Base-by-base conservation (phyloP, 139 green algal genomes). In the Yamagishiella unicocca region DNA sequence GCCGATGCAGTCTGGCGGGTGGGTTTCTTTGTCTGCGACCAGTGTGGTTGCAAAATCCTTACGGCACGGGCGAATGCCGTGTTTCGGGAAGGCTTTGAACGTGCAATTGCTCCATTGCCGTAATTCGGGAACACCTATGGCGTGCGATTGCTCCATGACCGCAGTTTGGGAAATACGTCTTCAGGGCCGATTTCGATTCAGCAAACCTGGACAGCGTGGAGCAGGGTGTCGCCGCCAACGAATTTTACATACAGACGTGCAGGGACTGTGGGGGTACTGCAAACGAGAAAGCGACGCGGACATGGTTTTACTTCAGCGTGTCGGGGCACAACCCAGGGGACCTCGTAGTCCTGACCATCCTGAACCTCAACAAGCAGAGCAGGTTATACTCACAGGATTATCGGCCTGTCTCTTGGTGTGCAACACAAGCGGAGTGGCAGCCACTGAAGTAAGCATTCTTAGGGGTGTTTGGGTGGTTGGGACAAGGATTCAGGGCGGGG, bases 331-430 rank as follows among this genome's bases (percentile, higher is more conserved):
- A 19, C 31, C 3, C 14, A 5, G 27, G 14, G 6, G 78, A 84
- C 27, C 38, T 84, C 9, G 31, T 84, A 2, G 33, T 73, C 24
- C n/a, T 84, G 19, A 84, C 38, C 35, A 81, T 94, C 33, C 89
- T 92, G 43, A 94, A 93, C 90, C 64, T 94, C 35, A 94, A 94
- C 79, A 92, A 92, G 83, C 92, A 93, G 67, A 72, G 85, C 37
- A 85, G 86, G 72, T 83, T 94, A 0, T 94, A 91, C 70, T 87
- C 82, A 3, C 79, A 90, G 35, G 92, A 94, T 70, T 94, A 92
- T 61, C 74, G 89, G 14, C 90, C 90, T 1, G 85, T 82, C 42
- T 89, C 74, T 46, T 91, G 90, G 87, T 55, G 19, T 27, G 50
- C 71, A 1, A 58, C 77, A 1, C 70, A 83, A 61, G 7, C 54